phyloP scores from a whole-genome alignment of 495 filamentous ascomycete genomes.

The Lasiosphaeria ovina region DNA sequence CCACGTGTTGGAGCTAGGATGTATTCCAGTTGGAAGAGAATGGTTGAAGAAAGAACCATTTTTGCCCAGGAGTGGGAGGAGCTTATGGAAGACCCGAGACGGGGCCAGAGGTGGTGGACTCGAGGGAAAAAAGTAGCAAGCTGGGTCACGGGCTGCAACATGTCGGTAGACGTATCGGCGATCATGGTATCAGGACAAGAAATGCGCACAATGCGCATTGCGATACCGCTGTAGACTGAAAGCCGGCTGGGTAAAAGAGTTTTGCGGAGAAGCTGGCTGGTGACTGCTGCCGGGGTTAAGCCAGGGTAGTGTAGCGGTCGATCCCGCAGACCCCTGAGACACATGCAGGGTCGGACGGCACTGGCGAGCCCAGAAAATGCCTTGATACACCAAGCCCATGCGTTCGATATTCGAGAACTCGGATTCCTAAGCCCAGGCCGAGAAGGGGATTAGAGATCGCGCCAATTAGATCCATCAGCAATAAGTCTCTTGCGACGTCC shows the following conservation, averaged over 20 bases:
- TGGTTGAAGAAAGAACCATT: too few relatives aligned
- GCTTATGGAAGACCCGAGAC: background rate
- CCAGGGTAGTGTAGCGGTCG: background rate
- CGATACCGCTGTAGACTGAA: background rate
- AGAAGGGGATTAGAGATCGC: background rate
- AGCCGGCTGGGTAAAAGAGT: background rate
- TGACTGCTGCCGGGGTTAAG: too few relatives aligned
- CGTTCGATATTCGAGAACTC: too few relatives aligned
- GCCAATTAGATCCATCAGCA: background rate
- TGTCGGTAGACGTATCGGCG: background rate
- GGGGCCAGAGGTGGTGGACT: background rate
- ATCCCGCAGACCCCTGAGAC: slow-evolving; percentile 5
- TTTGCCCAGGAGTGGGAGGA: background rate
- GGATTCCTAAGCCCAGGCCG: too few relatives aligned
- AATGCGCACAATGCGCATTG: slow-evolving; percentile 14
- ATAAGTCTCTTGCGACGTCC: too few relatives aligned
- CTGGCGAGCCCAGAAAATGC: background rate
- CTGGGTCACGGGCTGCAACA: too few relatives aligned
- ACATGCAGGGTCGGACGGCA: slow-evolving; percentile 1
- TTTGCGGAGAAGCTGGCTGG: background rate
- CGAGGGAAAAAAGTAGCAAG: background rate
- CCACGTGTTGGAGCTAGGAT: too few relatives aligned
- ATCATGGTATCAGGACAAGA: slow-evolving; percentile 12
- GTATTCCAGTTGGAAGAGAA: too few relatives aligned
- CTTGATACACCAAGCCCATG: background rate